A percentile compares a stretch with the other conserved stretches of the same genome.
Evolutionary conservation across 2,329 filamentous ascomycete genomes (phyloP).

Genomic region (Chaetothyriales sp.): DNA sequence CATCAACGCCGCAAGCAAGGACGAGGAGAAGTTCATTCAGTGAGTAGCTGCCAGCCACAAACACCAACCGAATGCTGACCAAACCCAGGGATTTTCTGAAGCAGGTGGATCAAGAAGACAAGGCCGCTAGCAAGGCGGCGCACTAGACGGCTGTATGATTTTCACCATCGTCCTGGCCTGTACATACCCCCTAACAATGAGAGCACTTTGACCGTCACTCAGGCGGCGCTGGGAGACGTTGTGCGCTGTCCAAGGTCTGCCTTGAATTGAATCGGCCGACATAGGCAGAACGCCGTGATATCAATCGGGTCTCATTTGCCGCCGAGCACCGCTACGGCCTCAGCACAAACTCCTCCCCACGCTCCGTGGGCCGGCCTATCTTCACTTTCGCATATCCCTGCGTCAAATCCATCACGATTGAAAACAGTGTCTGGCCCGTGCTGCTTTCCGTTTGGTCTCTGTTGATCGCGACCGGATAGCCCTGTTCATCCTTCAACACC

Average conservation of each 20-base stretch:
- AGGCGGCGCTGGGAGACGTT: no score
- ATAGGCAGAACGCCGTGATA: background rate
- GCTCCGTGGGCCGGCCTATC: constrained; percentile 23
- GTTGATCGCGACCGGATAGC: constrained; percentile 24
- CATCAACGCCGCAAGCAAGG: constrained; percentile 52
- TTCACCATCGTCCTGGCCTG: background rate
- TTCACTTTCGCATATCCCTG: constrained; percentile 21
- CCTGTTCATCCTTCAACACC: constrained; percentile 24
- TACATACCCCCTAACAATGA: background rate
- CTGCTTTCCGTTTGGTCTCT: constrained; percentile 20
- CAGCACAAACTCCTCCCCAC: constrained; percentile 20
- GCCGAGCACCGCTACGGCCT: constrained; percentile 10
- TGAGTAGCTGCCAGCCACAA: constrained; percentile 28
- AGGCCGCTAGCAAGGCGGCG: constrained; percentile 21
- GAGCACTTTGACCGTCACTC: background rate
- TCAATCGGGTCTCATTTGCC: background rate
- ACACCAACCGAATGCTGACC: background rate
- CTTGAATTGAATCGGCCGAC: background rate
- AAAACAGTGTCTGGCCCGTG: constrained; percentile 24
- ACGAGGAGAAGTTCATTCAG: constrained; percentile 57
- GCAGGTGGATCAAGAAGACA: constrained; percentile 35
- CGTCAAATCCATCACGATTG: constrained; percentile 29
- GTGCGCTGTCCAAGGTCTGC: background rate
- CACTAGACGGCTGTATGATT: constrained; percentile 6
- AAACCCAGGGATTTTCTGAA: constrained; percentile 37